These are phyloP conservation scores for Austroboletus novae-zelandiae DNA, from an alignment of 1,284 basidiomycete genomes.

Conservation along the genomic window DNA sequence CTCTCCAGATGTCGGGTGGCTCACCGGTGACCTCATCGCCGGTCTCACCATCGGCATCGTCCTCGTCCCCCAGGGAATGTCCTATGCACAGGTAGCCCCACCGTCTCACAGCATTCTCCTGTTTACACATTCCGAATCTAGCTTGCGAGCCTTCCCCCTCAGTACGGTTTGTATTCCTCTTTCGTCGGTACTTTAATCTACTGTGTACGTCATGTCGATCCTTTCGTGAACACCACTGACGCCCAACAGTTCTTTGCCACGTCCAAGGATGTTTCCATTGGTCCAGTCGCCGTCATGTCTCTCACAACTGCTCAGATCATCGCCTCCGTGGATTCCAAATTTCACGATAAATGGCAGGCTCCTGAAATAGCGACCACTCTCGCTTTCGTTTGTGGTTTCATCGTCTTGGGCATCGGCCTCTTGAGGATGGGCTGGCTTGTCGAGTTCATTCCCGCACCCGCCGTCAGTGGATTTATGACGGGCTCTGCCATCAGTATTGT, in stretches of 20 bases:
- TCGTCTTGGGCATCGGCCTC: constrained; percentile 91
- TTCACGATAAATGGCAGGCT: constrained; percentile 55
- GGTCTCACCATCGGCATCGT: constrained; percentile 91
- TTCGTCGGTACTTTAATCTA: constrained; percentile 88
- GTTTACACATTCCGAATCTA: constrained; percentile 30
- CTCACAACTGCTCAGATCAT: constrained; percentile 87
- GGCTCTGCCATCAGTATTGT: constrained; percentile 89
- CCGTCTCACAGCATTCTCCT: neutral
- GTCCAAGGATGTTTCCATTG: constrained; percentile 94
- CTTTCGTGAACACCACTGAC: constrained; percentile 3
- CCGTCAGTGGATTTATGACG: constrained; percentile 92
- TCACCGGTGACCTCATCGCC: constrained; percentile 81
- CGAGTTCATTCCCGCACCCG: constrained; percentile 91
- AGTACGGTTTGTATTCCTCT: constrained; percentile 96
- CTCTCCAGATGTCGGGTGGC: constrained; percentile 63
- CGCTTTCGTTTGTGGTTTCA: constrained; percentile 89
- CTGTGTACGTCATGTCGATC: constrained; percentile 52
- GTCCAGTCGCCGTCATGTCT: constrained; percentile 97
- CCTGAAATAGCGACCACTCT: constrained; percentile 84
- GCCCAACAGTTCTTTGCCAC: constrained; percentile 78
- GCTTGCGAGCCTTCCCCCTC: constrained; percentile 80
- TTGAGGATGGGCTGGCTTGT: constrained; percentile 92
- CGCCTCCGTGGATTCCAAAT: constrained; percentile 51
- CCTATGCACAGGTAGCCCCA: constrained; percentile 62
- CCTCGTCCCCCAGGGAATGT: constrained; percentile 87